Evolutionary conservation across 495 filamentous ascomycete genomes (phyloP), one percentile per base, ranked within the genome.

Genomic region (Friedmanniomyces endolithicus): DNA sequence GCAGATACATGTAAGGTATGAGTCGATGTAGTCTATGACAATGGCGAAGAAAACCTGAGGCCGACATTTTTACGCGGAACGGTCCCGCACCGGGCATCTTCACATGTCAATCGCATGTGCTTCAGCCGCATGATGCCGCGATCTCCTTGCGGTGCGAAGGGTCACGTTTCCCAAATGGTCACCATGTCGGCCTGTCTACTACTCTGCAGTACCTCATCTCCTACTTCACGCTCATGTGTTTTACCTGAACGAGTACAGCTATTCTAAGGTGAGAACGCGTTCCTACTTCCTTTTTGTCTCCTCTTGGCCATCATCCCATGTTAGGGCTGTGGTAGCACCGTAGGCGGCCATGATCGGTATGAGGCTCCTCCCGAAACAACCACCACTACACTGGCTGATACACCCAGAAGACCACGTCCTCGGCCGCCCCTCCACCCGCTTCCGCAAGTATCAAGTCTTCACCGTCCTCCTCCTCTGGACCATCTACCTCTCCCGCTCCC

Each of bases 401-500:
- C 39, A 45, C 11, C 31, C 7, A 2, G n/a, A 33, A 83, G 92
- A 98, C 66, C 92, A 98, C 72, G 82, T 96, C 52, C 77, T 98
- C 35, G 92, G 92, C 55, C 80, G 86, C 58, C 92, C 92, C 33
- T 95, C 89, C 8, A 83, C 85, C 56, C 82, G 86, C 70, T 95
- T 92, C 64, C 84, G 92, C 55, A 88, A 94, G 64, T 82, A 94
- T 23, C 90, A 98, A 67, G 89, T 98, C 58, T 78, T 96, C 53
- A 82, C 85, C 24, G 92, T 96, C 0, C 76, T 97, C 19, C 78
- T 83, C 0, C 94, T 96, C 63, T 97, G 92, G 94, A 88, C 85
- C 16, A 68, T 82, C 19, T 95, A 95, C 65, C 73, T 96, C 11
- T 72, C 52, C 60, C 90, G 85, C 69, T 90, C 88, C 60, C 75